Conservation (phyloP, 108 stramenopile species). For the Skeletonema menzelii region DNA sequence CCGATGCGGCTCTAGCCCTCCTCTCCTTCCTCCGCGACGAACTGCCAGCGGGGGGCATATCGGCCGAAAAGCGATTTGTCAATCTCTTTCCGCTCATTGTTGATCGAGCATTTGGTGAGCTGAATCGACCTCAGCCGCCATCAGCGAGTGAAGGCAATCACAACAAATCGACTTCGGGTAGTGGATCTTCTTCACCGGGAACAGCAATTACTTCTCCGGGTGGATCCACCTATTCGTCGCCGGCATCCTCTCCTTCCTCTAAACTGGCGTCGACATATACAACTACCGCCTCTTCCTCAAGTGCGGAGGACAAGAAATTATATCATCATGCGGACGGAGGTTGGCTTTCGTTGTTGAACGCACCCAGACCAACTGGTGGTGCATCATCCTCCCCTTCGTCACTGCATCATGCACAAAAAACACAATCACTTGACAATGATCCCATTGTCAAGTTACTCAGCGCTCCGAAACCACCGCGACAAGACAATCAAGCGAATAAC, state of each 20-base stretch:
- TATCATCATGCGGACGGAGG: conserved; percentile 6
- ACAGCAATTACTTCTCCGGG: conserved; percentile 48
- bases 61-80: conserved; percentile 75
- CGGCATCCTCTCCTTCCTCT: conserved; percentile 7
- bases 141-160: background rate
- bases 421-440: conserved; percentile 55
- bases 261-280: background rate
- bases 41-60: conserved; percentile 73
- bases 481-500: no score
- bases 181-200: conserved; percentile 24
- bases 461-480: conserved; percentile 8
- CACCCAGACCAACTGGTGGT: conserved; percentile 1
- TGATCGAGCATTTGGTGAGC: conserved; percentile 66
- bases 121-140: conserved; percentile 3
- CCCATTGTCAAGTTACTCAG: conserved; percentile 79
- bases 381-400: background rate
- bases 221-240: conserved; percentile 33
- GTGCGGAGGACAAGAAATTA: background rate
- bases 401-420: background rate
- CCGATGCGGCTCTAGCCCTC: conserved; percentile 72
- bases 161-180: no score
- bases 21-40: conserved; percentile 76
- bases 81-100: conserved; percentile 65
- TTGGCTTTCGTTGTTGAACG: background rate
- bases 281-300: background rate